Evolutionary conservation across 225 moss, liverwort and hornwort species (phyloP), one percentile per base, ranked within the genome.

Genomic region (Sphagnum contortum): DNA sequence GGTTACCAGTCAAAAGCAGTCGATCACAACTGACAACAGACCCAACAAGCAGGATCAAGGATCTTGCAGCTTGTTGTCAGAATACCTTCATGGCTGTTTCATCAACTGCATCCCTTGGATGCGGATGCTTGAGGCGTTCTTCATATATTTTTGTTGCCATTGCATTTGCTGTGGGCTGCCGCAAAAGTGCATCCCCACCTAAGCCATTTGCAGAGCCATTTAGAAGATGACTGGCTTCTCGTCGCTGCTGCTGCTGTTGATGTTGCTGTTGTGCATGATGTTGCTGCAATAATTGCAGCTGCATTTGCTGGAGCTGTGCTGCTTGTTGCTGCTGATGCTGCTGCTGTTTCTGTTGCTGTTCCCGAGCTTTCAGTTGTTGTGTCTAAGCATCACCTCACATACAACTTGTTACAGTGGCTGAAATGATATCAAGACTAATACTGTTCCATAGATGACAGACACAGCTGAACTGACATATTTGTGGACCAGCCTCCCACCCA

Each of bases 111-210:
- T 98, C 96, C 66, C 96, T 83, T 68, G 80, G 90, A 71, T 96
- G 92, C 49, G 91, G 92, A 69, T 83, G 92, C 79, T 98, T 98
- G 8, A 98, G 81, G 50, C 92, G 93, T 80, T 98, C 96, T 72
- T 98, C 92, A 70, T 98, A 98, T 55, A 98, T 98, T 77, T 98
- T 98, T 2, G 96, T 93, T 6, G 96, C 96, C 92, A 93, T 90
- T 9, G 93, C 96, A 81, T 98, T 98, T 45, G 96, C 96, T 52
- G 96, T 92, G 59, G 90, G 86, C 66, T 92, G 92, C 54, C 92
- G 88, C 55, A 92, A 73, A 65, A 98, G 80, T 2, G 90, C 82
- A 61, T 98, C 96, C 11, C 92, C 81, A 67, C 87, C 88, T 60
- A 91, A 75, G 49, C 96, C 96, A 70, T 93, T 98, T 8, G 89